A percentile compares a stretch with the other conserved stretches of the same genome.
Evolutionary conservation across 202 grass and related monocot genomes (phyloP).

Genomic region (Brachypodium distachyon): DNA sequence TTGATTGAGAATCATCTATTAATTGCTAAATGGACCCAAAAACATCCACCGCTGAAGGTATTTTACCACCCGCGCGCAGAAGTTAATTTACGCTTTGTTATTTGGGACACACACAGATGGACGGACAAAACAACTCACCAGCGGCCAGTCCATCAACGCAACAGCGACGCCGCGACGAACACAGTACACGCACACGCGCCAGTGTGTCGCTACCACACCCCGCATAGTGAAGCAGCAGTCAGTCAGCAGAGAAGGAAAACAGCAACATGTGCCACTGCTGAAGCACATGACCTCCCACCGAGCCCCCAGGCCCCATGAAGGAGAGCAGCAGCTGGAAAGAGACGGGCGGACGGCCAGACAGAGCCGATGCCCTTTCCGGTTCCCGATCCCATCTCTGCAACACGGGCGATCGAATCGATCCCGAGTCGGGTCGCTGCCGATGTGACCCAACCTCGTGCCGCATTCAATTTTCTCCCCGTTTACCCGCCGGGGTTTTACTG

Average conservation of each 20-base stretch:
- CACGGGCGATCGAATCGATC: neutral
- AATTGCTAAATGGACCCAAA: no score
- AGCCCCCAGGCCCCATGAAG: no score
- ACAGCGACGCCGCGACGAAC: neutral
- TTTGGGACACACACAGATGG: neutral
- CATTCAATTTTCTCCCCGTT: slow-evolving; percentile 5
- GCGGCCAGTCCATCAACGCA: neutral
- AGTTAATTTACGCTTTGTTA: neutral
- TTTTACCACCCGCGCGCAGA: no score
- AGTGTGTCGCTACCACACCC: neutral
- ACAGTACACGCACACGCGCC: neutral
- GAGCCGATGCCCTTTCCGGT: slow-evolving; percentile 18
- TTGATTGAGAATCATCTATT: no score
- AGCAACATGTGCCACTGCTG: slow-evolving; percentile 35
- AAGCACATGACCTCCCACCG: slow-evolving; percentile 32
- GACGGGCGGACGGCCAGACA: slow-evolving; percentile 3
- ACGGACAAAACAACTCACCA: neutral
- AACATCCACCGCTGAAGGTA: no score
- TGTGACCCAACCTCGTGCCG: slow-evolving; percentile 23
- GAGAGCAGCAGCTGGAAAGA: slow-evolving; percentile 13
- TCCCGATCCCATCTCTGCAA: slow-evolving; percentile 9
- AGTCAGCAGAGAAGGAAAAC: neutral
- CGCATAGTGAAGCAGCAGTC: neutral
- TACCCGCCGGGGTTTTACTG: neutral
- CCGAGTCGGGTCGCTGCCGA: neutral